A percentile compares a stretch with the other conserved stretches of the same genome.
These are phyloP conservation scores for Aureobasidium pullulans DNA, from an alignment of 2,329 filamentous ascomycete genomes.

Conservation along the genomic window DNA sequence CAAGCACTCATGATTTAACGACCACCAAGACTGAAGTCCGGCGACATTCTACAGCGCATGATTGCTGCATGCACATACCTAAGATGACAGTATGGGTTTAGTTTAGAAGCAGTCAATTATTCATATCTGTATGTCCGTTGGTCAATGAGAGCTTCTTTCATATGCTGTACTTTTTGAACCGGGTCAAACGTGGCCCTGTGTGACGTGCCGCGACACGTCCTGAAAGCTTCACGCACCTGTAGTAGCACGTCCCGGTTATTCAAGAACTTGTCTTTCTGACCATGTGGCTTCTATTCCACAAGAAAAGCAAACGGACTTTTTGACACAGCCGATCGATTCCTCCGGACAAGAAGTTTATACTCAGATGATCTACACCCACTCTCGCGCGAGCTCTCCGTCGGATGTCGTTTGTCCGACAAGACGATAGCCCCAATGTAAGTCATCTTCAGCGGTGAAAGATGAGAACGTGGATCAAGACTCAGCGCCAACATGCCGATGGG, in stretches of 20 bases:
- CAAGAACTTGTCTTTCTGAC: too few species aligned
- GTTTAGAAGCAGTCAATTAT: conserved; percentile 8
- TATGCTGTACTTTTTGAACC: background rate
- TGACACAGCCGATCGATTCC: background rate
- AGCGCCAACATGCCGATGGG: background rate
- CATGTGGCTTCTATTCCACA: background rate
- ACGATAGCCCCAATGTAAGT: background rate
- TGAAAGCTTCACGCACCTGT: background rate
- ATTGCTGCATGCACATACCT: conserved; percentile 5
- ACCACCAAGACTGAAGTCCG: background rate
- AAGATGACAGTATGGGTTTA: background rate
- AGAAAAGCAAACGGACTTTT: background rate
- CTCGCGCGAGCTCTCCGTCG: background rate
- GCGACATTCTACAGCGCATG: background rate
- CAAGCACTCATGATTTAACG: conserved; percentile 11
- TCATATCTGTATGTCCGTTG: conserved; percentile 2
- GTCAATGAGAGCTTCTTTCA: background rate
- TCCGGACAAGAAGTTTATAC: background rate
- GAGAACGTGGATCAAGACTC: background rate
- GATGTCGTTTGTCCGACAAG: background rate
- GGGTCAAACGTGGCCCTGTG: background rate
- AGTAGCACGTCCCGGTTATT: background rate
- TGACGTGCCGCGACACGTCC: background rate
- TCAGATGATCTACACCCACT: background rate
- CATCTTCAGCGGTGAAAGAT: background rate